A percentile compares a stretch with the other conserved stretches of the same genome.
These are phyloP conservation scores for Candida lessepsii DNA, from an alignment of 805 yeast species.

Conservation along the genomic window DNA sequence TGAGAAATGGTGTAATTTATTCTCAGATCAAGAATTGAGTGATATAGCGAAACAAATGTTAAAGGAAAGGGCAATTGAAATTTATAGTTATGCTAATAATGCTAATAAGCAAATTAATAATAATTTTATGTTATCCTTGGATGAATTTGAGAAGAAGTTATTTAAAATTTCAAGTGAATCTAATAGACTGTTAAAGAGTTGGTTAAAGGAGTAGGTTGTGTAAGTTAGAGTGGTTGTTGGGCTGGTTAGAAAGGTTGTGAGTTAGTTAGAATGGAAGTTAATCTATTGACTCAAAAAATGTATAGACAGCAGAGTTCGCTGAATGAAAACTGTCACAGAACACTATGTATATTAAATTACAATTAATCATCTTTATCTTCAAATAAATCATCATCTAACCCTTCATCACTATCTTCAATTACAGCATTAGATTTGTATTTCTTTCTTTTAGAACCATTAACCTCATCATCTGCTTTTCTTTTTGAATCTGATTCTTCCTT, in stretches of 20 bases:
- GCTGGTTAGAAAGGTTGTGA: too few relatives aligned
- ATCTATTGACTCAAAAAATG: too few relatives aligned
- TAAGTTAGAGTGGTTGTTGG: neutral
- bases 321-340: too few relatives aligned
- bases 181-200: slow-evolving; percentile 35
- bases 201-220: slow-evolving; percentile 27
- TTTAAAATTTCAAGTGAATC: slow-evolving; percentile 55
- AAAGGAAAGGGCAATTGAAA: slow-evolving; percentile 63
- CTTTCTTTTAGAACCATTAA: slow-evolving; percentile 23
- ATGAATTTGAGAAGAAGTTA: slow-evolving; percentile 68
- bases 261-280: too few relatives aligned
- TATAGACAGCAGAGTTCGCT: too few relatives aligned
- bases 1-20: slow-evolving; percentile 74
- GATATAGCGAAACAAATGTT: slow-evolving; percentile 50
- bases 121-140: slow-evolving; percentile 63
- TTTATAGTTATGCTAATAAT: slow-evolving; percentile 67
- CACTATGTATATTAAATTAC: slow-evolving; percentile 11
- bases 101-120: slow-evolving; percentile 46
- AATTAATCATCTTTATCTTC: slow-evolving; percentile 19
- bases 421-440: slow-evolving; percentile 28
- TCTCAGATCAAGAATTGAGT: slow-evolving; percentile 62
- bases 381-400: slow-evolving; percentile 32
- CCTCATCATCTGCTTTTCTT: slow-evolving; percentile 1
- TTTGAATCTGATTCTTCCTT: neutral
- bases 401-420: slow-evolving; percentile 51